Evolutionary conservation across 768 basidiomycete species (phyloP).

Genomic region (Royoungia palumana): DNA sequence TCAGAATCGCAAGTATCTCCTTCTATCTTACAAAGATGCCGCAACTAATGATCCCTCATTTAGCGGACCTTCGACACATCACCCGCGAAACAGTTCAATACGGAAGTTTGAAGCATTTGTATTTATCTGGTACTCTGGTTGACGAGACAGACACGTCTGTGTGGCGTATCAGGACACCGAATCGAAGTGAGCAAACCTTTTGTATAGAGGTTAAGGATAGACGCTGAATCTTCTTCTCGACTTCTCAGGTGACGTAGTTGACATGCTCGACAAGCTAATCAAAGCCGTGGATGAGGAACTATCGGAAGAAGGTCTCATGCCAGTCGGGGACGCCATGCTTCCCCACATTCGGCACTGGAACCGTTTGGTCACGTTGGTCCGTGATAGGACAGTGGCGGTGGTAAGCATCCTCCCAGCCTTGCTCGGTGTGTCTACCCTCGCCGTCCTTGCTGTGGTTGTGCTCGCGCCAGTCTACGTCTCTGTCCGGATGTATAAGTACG

Average conservation of each 20-base stretch:
- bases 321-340: constrained; percentile 3
- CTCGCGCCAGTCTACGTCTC: no score
- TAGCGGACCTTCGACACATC: constrained; percentile 10
- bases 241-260: no score
- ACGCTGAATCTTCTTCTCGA: no score
- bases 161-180: constrained; percentile 18
- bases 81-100: constrained; percentile 7
- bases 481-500: no score
- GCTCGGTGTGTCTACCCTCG: constrained; percentile 3
- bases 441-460: background rate
- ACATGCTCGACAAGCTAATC: no score
- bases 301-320: constrained; percentile 7
- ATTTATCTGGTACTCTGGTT: constrained; percentile 14
- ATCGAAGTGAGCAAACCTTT: constrained; percentile 4
- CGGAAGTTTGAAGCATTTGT: constrained; percentile 15
- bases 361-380: constrained; percentile 2
- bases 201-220: no score
- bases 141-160: constrained; percentile 12
- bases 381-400: background rate
- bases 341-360: constrained; percentile 14
- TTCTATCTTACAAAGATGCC: background rate
- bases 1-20: constrained; percentile 7
- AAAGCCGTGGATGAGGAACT: constrained; percentile 1
- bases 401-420: background rate
- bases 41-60: background rate